A percentile compares a stretch with the other conserved stretches of the same genome.
These are phyloP conservation scores for Spathaspora boniae DNA, from an alignment of 805 yeast species.

Conservation along the genomic window DNA sequence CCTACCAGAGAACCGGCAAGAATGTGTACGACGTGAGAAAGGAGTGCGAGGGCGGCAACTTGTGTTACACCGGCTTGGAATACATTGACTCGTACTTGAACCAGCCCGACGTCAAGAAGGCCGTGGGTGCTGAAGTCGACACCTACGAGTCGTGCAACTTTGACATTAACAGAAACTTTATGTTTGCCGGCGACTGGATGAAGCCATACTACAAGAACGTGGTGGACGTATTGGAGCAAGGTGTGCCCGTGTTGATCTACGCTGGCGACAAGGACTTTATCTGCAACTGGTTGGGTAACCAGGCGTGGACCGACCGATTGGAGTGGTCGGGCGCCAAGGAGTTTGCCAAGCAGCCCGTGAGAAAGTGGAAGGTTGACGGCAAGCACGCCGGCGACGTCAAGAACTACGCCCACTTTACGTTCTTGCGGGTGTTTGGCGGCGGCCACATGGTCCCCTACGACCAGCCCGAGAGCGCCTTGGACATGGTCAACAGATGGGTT, in stretches of 20 bases:
- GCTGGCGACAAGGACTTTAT: conserved; percentile 96
- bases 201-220: conserved; percentile 67
- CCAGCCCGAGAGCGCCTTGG: conserved; percentile 74
- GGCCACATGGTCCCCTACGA: conserved; percentile 97
- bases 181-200: conserved; percentile 89
- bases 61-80: conserved; percentile 79
- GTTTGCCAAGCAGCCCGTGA: conserved; percentile 41
- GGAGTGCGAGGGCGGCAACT: conserved; percentile 61
- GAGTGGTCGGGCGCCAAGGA: conserved; percentile 58
- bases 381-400: conserved; percentile 66
- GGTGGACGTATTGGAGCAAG: conserved; percentile 60
- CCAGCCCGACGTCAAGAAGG: conserved; percentile 66
- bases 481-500: conserved; percentile 85
- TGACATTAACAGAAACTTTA: conserved; percentile 74
- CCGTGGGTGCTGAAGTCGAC: conserved; percentile 89
- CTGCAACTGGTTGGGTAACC: conserved; percentile 91
- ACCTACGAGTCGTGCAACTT: conserved; percentile 71
- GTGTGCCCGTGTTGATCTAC: conserved; percentile 76
- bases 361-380: conserved; percentile 41
- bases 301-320: conserved; percentile 71
- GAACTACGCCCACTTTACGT: conserved; percentile 69
- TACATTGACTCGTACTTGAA: conserved; percentile 79
- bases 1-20: conserved; percentile 79
- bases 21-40: conserved; percentile 88
- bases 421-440: conserved; percentile 79